These are phyloP conservation scores for Eragrostis curvula DNA, from an alignment of 176 grass and related monocot genomes.

Conservation along the genomic window DNA sequence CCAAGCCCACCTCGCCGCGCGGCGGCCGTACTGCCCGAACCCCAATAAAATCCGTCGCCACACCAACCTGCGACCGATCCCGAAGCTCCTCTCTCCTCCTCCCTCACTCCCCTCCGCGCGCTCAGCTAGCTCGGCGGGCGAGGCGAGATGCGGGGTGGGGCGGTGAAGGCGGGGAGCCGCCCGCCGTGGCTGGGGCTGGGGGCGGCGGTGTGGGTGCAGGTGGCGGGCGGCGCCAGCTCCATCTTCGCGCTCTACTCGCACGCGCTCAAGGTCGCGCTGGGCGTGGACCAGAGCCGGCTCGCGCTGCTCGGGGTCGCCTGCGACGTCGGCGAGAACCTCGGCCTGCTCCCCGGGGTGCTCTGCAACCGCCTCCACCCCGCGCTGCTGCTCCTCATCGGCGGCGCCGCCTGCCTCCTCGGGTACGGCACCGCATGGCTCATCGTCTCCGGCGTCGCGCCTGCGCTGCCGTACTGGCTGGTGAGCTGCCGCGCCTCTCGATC, in stretches of 20 bases:
- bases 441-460: conserved; percentile 50
- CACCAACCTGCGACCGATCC: not conserved
- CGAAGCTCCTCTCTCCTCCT: not conserved
- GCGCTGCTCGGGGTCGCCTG: conserved; percentile 85
- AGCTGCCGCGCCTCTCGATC: not conserved
- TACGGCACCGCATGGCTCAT: conserved; percentile 64
- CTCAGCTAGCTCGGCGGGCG: not conserved
- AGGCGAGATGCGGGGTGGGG: conserved; percentile 37
- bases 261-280: conserved; percentile 70
- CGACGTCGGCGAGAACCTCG: conserved; percentile 88
- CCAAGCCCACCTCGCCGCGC: too few species aligned
- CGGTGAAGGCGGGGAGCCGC: conserved; percentile 82
- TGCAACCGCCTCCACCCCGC: conserved; percentile 89
- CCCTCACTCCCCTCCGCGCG: not conserved
- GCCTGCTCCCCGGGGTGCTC: conserved; percentile 69
- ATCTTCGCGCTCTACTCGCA: conserved; percentile 96
- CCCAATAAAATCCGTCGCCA: not conserved
- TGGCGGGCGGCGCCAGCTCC: conserved; percentile 69
- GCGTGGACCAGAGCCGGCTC: conserved; percentile 75
- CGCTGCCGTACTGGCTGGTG: conserved; percentile 86
- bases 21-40: not conserved
- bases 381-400: conserved; percentile 75
- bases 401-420: conserved; percentile 59
- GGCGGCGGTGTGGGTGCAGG: conserved; percentile 83
- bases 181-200: conserved; percentile 86